These are phyloP conservation scores for Leccinum solheimii DNA, from an alignment of 1,284 basidiomycete species.

Conservation along the genomic window DNA sequence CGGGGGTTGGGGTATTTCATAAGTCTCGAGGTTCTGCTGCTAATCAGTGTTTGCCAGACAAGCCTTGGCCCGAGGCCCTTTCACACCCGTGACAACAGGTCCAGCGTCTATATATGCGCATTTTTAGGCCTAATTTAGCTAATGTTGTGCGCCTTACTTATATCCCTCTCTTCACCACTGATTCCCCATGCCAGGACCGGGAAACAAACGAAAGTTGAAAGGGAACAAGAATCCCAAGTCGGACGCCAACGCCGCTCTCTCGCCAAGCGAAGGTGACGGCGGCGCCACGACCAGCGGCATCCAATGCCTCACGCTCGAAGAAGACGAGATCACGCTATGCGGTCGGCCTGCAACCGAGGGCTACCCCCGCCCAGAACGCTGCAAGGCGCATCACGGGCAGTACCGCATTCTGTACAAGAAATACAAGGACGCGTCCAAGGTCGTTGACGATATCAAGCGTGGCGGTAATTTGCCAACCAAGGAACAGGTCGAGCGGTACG, in stretches of 20 bases:
- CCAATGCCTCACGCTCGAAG: conserved; percentile 29
- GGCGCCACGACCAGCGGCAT: not conserved
- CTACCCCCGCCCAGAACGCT: conserved; percentile 20
- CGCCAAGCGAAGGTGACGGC: not conserved
- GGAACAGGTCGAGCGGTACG: conserved; percentile 20
- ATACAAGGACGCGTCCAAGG: conserved; percentile 34
- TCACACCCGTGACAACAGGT: not conserved
- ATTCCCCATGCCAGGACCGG: not conserved
- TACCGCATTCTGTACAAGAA: conserved; percentile 27
- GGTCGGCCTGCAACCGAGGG: conserved; percentile 23
- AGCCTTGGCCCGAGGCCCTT: not conserved
- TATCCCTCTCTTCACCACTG: not conserved
- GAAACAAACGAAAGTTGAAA: not conserved
- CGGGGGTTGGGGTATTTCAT: not conserved
- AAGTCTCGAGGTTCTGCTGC: not conserved
- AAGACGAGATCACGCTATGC: conserved; percentile 33
- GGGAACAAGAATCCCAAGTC: not conserved
- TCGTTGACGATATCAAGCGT: conserved; percentile 28
- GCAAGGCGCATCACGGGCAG: conserved; percentile 31
- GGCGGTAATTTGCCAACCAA: conserved; percentile 20
- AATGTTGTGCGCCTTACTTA: not conserved
- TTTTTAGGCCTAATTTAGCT: not conserved
- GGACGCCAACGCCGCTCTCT: not conserved
- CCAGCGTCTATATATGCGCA: not conserved
- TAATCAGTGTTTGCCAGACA: not conserved